Percentiles rank a stretch among this genome's conserved stretches.
phyloP scores from a whole-genome alignment of 108 stramenopile species.

The Tribonema minus region DNA sequence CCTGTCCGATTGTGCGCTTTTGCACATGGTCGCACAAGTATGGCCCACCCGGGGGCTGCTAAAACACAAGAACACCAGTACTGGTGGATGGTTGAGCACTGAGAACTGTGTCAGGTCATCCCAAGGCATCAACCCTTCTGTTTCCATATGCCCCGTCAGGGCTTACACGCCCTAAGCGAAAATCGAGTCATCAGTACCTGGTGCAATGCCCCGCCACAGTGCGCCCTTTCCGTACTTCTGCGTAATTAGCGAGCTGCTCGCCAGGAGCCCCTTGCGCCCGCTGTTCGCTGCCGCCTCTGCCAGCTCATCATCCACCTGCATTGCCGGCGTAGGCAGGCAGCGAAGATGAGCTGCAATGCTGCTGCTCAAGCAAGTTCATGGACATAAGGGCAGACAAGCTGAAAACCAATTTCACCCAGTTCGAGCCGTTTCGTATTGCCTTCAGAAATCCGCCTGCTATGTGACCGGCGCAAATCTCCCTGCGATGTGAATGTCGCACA shows the following conservation, averaged over 20 bases:
- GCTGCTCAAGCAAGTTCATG: background rate
- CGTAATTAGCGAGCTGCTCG: background rate
- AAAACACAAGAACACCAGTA: background rate
- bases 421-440: background rate
- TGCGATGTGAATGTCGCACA: background rate
- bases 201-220: slow-evolving; percentile 32
- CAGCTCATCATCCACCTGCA: slow-evolving; percentile 31
- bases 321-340: background rate
- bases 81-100: background rate
- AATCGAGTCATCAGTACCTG: background rate
- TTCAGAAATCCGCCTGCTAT: background rate
- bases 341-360: no score
- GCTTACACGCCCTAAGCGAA: no score
- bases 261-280: slow-evolving; percentile 7
- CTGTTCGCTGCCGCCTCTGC: slow-evolving; percentile 8
- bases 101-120: background rate
- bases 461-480: background rate
- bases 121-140: no score
- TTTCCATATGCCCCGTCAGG: no score
- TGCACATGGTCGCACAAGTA: no score
- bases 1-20: no score
- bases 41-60: no score
- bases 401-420: background rate
- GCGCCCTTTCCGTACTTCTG: slow-evolving; percentile 16
- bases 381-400: background rate